Base-by-base conservation (phyloP, 441 rosid genomes). In the Euphorbia schlechtendalii region DNA sequence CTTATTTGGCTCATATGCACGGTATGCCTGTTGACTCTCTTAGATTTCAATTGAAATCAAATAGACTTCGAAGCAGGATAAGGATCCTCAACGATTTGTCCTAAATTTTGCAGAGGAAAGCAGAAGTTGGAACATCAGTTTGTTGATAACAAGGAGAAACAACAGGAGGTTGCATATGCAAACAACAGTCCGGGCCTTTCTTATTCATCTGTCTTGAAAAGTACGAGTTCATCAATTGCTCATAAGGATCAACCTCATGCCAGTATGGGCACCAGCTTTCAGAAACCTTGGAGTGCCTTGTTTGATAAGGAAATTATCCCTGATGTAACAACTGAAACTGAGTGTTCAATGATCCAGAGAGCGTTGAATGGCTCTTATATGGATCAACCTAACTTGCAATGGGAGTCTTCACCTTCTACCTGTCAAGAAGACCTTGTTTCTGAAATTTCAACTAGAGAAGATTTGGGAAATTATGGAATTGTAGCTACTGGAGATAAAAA, bases 211-310 rank as follows among this genome's bases (percentile, higher is more conserved):
- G 28, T 21, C 20, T 20, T 64, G 8, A 51, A 51, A 63, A 34
- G n/a, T 30, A 52, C 0, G 48, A 21, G 48, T 34, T 32, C 67
- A 51, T 64, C 48, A 27, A 45, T 13, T 25, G 54, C 36, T 30
- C 40, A 10, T 40, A 49, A 4, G 8, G 57, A 49, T 62, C 65
- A 46, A 48, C 30, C 65, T 62, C 11, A 21, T 1, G 34, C 38
- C 21, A 53, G 34, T 3, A 21, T 0, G 11, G 32, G 32, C 17
- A 59, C 67, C 6, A 62, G 51, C 24, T 56, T 71, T 30, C 64
- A 36, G 59, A 76, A 68, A 40, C 65, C 69, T n/a, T 65, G 76
- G 76, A 63, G 54, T 56, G 34, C 69, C 40, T 63, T 67, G 28
- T 67, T 59, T 28, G 53, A 65, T 61, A 51, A 64, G 27, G 77